A percentile compares a stretch with the other conserved stretches of the same genome.
These are phyloP conservation scores for Baudoinia panamericana DNA, from an alignment of 495 filamentous ascomycete genomes.

Conservation along the genomic window DNA sequence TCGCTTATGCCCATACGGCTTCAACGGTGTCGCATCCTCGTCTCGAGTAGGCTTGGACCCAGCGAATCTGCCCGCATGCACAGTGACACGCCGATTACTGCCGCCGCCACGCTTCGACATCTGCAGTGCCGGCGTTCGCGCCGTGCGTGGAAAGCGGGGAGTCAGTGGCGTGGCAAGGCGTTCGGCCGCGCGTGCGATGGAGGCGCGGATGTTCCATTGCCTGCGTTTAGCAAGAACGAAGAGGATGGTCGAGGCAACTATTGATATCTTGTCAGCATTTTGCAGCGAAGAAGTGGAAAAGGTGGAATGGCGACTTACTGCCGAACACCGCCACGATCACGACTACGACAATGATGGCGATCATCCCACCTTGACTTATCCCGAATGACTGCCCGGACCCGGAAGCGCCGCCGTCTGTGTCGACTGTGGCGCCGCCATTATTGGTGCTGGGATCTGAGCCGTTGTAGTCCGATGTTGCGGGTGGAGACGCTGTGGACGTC, in stretches of 20 bases:
- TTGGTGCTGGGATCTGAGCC: not conserved
- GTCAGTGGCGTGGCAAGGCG: constrained; percentile 28
- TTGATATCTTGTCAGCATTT: not conserved
- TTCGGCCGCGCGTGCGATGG: constrained; percentile 33
- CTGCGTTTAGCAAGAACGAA: constrained; percentile 41
- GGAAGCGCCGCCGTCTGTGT: constrained; percentile 39
- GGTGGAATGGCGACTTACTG: constrained; percentile 23
- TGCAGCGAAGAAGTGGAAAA: not conserved
- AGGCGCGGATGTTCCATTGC: constrained; percentile 40
- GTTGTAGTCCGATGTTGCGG: not conserved
- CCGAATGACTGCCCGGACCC: constrained; percentile 37
- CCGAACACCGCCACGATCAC: constrained; percentile 43
- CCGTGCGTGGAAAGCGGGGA: constrained; percentile 1
- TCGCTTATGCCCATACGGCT: not conserved
- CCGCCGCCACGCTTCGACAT: not conserved
- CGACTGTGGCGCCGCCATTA: constrained; percentile 1
- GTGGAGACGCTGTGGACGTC: not conserved
- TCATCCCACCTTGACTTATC: constrained; percentile 45
- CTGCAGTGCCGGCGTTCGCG: not conserved
- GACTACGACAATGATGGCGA: constrained; percentile 50
- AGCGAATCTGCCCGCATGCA: not conserved
- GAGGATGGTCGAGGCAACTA: constrained; percentile 36
- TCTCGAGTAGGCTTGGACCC: not conserved
- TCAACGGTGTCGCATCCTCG: not conserved
- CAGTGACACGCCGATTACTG: not conserved